phyloP scores from a whole-genome alignment of 2,329 filamentous ascomycete species.

The Ceratocystis destructans region DNA sequence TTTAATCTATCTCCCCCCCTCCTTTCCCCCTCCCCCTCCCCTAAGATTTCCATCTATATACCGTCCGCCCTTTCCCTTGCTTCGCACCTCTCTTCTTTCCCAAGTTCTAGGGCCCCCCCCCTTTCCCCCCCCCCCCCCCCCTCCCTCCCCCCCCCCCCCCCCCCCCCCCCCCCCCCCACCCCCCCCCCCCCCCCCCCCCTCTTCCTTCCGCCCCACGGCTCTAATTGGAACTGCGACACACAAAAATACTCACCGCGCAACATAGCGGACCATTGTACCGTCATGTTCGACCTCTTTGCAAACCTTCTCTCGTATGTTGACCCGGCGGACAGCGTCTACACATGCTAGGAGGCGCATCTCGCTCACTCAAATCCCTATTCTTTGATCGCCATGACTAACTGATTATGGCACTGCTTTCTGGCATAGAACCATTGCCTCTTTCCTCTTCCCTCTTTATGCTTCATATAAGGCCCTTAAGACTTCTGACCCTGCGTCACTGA shows the following conservation, averaged over 20 bases:
- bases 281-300: constrained; percentile 66
- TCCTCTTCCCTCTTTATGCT: constrained; percentile 89
- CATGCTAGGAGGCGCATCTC: constrained; percentile 14
- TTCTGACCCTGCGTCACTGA: constrained; percentile 73
- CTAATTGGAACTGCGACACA: constrained; percentile 1
- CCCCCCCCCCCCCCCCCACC: background rate
- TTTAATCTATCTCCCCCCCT: background rate
- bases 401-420: background rate
- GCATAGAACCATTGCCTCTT: constrained; percentile 65
- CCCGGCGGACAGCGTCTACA: background rate
- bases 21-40: background rate
- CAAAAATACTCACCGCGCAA: background rate
- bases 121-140: background rate
- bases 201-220: background rate
- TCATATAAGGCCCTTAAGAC: constrained; percentile 97
- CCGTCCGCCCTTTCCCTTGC: no score
- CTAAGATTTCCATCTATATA: background rate
- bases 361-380: background rate
- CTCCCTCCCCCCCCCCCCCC: background rate
- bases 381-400: background rate
- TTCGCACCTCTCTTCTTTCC: no score
- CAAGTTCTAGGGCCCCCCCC: background rate
- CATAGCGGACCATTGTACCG: constrained; percentile 21
- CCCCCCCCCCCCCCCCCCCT: background rate
- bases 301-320: constrained; percentile 60